Evolutionary conservation across 192 early-diverging fungal species (phyloP).

Genomic region (Podila horticola): DNA sequence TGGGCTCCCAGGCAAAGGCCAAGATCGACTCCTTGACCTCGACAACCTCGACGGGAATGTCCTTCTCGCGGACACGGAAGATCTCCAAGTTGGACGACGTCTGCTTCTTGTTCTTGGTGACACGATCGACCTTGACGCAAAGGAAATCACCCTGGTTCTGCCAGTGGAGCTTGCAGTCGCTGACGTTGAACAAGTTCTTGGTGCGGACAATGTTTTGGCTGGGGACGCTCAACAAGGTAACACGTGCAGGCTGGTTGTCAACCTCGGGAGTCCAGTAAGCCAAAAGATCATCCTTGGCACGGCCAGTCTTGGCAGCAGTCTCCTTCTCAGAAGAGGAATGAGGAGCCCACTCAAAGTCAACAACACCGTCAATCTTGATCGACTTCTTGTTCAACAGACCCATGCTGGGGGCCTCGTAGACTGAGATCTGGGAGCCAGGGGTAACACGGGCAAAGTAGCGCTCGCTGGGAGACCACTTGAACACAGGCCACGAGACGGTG

Average conservation of each 20-base stretch:
- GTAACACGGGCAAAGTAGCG: conserved; percentile 93
- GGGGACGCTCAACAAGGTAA: conserved; percentile 90
- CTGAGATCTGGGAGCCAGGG: conserved; percentile 76
- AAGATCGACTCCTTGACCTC: conserved; percentile 88
- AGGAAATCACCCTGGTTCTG: conserved; percentile 91
- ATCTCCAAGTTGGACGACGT: conserved; percentile 93
- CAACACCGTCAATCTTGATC: conserved; percentile 83
- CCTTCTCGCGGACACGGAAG: conserved; percentile 91
- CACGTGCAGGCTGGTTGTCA: conserved; percentile 96
- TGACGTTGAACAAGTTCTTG: conserved; percentile 98
- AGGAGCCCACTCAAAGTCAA: conserved; percentile 84
- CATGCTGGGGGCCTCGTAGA: conserved; percentile 97
- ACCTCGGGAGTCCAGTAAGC: conserved; percentile 97
- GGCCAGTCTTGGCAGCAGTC: conserved; percentile 43
- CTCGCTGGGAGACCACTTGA: conserved; percentile 97
- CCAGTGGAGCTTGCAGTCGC: conserved; percentile 90
- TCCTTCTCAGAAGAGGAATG: conserved; percentile 49
- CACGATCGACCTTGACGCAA: conserved; percentile 91
- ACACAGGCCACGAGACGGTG: conserved; percentile 88
- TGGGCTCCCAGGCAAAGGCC: conserved; percentile 97
- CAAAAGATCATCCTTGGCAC: conserved; percentile 73
- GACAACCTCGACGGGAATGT: conserved; percentile 96
- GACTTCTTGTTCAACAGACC: conserved; percentile 93
- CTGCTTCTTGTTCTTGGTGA: conserved; percentile 91
- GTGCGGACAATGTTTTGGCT: conserved; percentile 87